A percentile compares a stretch with the other conserved stretches of the same genome.
These are phyloP conservation scores for Piper betle DNA, from an alignment of 164 flowering plant species.

Conservation along the genomic window DNA sequence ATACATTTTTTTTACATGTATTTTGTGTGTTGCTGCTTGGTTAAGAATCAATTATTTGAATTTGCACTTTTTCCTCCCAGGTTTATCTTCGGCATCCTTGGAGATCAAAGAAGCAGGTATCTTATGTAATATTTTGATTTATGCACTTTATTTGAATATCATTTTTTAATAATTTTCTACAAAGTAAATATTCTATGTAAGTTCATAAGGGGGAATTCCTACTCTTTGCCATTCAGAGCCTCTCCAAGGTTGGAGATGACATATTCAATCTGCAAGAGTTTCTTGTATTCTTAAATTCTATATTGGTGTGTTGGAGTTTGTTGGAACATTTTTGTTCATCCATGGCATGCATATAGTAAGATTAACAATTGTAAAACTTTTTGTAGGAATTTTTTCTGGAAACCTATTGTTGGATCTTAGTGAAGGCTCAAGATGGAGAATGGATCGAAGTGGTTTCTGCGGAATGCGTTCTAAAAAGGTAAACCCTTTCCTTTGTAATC, in stretches of 20 bases:
- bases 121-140: conserved; percentile 24
- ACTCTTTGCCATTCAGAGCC: not conserved
- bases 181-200: too few species aligned
- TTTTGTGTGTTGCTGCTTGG: too few species aligned
- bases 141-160: not conserved
- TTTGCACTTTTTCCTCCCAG: conserved; percentile 23
- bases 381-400: conserved; percentile 77
- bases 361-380: not conserved
- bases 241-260: not conserved
- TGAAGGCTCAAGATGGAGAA: conserved; percentile 68
- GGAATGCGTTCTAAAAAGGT: conserved; percentile 97
- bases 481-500: not conserved
- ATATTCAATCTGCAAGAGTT: not conserved
- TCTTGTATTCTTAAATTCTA: not conserved
- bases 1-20: too few species aligned
- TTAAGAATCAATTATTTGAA: too few species aligned
- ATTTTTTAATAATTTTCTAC: too few species aligned
- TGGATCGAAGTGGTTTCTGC: conserved; percentile 85
- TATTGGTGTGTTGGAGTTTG: not conserved
- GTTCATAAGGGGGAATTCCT: too few species aligned
- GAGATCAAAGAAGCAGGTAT: conserved; percentile 60
- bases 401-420: conserved; percentile 66
- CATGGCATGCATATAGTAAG: not conserved
- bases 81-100: conserved; percentile 86
- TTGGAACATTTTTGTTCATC: too few species aligned